A percentile compares a stretch with the other conserved stretches of the same genome.
phyloP scores from a whole-genome alignment of 1,139 yeast species.

The Lodderomyces oxycetoniae region DNA sequence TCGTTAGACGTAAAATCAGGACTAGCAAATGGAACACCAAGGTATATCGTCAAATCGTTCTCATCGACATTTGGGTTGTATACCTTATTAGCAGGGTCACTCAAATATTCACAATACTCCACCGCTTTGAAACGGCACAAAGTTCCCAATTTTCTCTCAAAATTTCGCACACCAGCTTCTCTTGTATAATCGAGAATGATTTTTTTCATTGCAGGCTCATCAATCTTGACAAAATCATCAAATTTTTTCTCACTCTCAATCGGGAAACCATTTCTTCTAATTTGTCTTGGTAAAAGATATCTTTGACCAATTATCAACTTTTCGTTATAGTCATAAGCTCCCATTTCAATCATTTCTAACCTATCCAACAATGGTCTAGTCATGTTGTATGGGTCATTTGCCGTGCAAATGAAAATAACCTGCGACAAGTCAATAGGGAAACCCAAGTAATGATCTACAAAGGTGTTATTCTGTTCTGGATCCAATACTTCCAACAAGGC shows the following conservation, averaged over 20 bases:
- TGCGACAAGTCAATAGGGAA: slow-evolving; percentile 85
- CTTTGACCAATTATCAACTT: slow-evolving; percentile 69
- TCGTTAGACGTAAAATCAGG: slow-evolving; percentile 17
- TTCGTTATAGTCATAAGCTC: slow-evolving; percentile 80
- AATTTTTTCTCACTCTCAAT: slow-evolving; percentile 9
- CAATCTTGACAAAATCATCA: slow-evolving; percentile 33
- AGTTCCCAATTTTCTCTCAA: slow-evolving; percentile 69
- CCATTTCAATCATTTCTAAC: slow-evolving; percentile 75
- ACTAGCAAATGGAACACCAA: slow-evolving; percentile 47
- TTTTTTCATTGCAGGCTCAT: slow-evolving; percentile 51
- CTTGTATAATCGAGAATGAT: slow-evolving; percentile 71
- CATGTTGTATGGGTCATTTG: slow-evolving; percentile 73
- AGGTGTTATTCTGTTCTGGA: slow-evolving; percentile 80
- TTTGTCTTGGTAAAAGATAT: slow-evolving; percentile 77
- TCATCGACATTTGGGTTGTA: slow-evolving; percentile 40
- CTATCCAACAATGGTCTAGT: slow-evolving; percentile 82
- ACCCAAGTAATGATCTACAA: slow-evolving; percentile 82
- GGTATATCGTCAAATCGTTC: slow-evolving; percentile 44
- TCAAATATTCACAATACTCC: slow-evolving; percentile 51
- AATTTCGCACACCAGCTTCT: slow-evolving; percentile 82
- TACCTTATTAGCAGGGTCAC: slow-evolving; percentile 9
- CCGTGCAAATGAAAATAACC: slow-evolving; percentile 82
- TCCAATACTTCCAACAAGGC: slow-evolving; percentile 86
- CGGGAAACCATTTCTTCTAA: slow-evolving; percentile 64
- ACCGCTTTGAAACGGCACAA: slow-evolving; percentile 81